Evolutionary conservation across 495 filamentous ascomycete species (phyloP).

Genomic region (Geoglossum glabrum): DNA sequence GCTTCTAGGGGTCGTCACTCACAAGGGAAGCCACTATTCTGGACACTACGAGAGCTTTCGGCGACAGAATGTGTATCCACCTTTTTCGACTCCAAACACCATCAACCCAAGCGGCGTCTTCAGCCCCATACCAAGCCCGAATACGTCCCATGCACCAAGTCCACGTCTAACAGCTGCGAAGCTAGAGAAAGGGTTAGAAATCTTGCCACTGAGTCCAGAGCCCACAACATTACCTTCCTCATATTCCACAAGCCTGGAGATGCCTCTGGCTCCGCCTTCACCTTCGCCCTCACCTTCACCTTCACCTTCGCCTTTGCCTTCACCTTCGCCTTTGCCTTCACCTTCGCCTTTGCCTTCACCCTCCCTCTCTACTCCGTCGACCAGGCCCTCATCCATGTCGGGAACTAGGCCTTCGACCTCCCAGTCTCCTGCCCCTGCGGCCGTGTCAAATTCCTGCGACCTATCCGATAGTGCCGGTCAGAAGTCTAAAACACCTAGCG

Average conservation of each 20-base stretch:
- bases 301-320: constrained; percentile 12
- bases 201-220: background rate
- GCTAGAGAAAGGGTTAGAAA: constrained; percentile 1
- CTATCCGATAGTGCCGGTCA: background rate
- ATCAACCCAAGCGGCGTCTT: constrained; percentile 52
- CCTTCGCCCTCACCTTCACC: constrained; percentile 11
- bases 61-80: constrained; percentile 55
- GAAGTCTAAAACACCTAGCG: constrained; percentile 9
- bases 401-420: background rate
- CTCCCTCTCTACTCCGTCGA: constrained; percentile 7
- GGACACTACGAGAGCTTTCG: constrained; percentile 96
- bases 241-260: background rate
- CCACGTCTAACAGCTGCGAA: constrained; percentile 13
- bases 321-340: constrained; percentile 12
- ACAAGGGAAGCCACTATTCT: constrained; percentile 89
- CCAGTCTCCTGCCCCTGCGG: constrained; percentile 6
- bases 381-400: background rate
- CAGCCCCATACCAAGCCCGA: constrained; percentile 31
- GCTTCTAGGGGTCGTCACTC: constrained; percentile 71
- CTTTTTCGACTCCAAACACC: constrained; percentile 62
- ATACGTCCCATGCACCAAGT: constrained; percentile 9
- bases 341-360: constrained; percentile 18
- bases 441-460: constrained; percentile 20
- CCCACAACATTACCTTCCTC: background rate
- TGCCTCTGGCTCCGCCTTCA: constrained; percentile 5